Base-by-base conservation (phyloP, 1,284 basidiomycete genomes). In the Ceratobasidium sp. region DNA sequence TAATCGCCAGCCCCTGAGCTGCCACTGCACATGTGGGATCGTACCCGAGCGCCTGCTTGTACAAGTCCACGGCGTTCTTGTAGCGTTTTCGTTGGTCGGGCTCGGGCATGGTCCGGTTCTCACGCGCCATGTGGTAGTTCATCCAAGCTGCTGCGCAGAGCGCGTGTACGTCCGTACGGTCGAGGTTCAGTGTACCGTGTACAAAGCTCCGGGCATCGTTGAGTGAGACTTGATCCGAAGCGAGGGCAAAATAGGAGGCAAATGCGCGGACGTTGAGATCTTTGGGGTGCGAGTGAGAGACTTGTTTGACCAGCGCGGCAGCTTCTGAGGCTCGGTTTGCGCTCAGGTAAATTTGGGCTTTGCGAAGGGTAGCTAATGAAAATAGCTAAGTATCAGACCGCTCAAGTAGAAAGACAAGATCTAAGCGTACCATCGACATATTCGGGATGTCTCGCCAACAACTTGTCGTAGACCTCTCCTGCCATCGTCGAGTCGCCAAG, bases 1-100 rank as follows among this genome's bases (percentile, higher is more conserved):
- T 91, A 78, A 98, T 97, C 0, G 95, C 96, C 11, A 98, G 86
- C 1, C 96, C 96, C 82, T 97, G 95, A 1, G 96, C 96, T 6
- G 96, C 96, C 76, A 96, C 90, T 0, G 95, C 95, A 82, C 95
- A 97, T 34, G 88, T 85, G 0, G 94, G 90, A 81, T 97, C 95
- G 1, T 95, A 81, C 68, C 89, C 89, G 40, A 98, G 84, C 0
- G 95, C 96, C 81, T 95, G 95, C 82, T 96, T 94, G 81, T 95
- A 98, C 79, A 94, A 94, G 82, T 97, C 95, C 0, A 95, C 93
- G 11, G 93, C 89, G 19, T 94, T 88, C 73, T 91, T 88, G 85
- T 95, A 98, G 43, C 90, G 89, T 66, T 90, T 90, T 77, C 88
- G 88, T 46, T 95, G 90, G 73, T 97, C 95, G 52, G 91, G 80